phyloP scores from a whole-genome alignment of 805 yeast genomes.

The Sugiyamaella floridensis region DNA sequence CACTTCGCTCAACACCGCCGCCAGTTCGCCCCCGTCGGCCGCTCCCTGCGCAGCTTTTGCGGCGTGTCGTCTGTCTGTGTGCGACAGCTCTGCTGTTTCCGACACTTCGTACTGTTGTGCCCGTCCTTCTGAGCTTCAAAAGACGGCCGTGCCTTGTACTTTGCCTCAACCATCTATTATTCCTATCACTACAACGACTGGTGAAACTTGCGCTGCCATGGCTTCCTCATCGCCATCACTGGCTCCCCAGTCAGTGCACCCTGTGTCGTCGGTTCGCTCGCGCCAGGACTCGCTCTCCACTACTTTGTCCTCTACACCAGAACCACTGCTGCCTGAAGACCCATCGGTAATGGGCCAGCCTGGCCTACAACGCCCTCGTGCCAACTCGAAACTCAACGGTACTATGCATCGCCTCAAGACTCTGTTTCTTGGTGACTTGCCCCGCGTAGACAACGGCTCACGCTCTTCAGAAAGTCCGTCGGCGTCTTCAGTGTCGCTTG shows the following conservation, averaged over 20 bases:
- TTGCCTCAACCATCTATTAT: no score
- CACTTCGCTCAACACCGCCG: background rate
- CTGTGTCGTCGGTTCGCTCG: no score
- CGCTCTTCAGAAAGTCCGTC: background rate
- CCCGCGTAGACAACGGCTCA: background rate
- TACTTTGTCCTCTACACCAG: background rate
- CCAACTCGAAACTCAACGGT: constrained; percentile 10
- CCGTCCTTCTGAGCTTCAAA: no score
- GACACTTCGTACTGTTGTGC: no score
- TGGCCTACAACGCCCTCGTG: background rate
- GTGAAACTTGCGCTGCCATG: no score
- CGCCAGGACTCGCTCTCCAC: background rate
- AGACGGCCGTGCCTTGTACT: no score
- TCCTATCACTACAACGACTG: no score
- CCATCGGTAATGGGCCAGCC: background rate
- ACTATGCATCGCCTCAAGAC: constrained; percentile 13
- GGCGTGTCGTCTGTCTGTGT: background rate
- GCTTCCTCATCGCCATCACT: no score
- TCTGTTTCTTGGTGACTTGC: constrained; percentile 3
- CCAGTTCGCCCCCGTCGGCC: background rate
- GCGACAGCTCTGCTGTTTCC: background rate
- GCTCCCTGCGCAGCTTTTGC: background rate
- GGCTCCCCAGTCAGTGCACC: no score
- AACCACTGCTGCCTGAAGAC: background rate
- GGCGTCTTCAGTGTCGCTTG: background rate